A percentile compares a stretch with the other conserved stretches of the same genome.
These are phyloP conservation scores for Kluyveromyces wickerhamii DNA, from an alignment of 805 yeast genomes.

Conservation along the genomic window DNA sequence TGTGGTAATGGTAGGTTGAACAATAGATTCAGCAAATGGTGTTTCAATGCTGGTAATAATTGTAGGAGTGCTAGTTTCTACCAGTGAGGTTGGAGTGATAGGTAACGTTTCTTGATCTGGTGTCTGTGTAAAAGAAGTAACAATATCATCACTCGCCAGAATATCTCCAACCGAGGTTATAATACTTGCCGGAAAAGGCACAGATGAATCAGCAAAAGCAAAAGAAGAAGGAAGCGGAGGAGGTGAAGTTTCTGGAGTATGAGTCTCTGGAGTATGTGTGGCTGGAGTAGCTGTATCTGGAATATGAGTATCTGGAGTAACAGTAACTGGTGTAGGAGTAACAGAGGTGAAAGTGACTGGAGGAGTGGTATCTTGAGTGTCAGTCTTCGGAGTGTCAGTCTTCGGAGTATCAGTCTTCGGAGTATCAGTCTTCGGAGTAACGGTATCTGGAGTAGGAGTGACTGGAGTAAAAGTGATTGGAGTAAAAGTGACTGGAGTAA, in stretches of 20 bases:
- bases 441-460: not conserved
- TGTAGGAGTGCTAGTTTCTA: too few species aligned
- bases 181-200: too few species aligned
- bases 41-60: too few species aligned
- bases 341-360: not conserved
- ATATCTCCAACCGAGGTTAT: too few species aligned
- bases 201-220: not conserved
- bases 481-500: not conserved
- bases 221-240: not conserved
- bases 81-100: too few species aligned
- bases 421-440: too few species aligned
- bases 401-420: not conserved
- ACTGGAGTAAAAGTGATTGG: not conserved
- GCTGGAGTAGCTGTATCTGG: slow-evolving; percentile 12
- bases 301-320: not conserved
- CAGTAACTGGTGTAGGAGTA: not conserved
- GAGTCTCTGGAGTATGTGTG: slow-evolving; percentile 20
- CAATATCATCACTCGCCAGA: too few species aligned
- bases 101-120: too few species aligned
- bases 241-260: slow-evolving; percentile 17
- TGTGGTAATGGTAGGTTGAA: too few species aligned
- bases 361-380: not conserved
- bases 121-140: too few species aligned
- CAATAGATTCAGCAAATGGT: too few species aligned
- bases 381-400: not conserved